Base-by-base conservation (phyloP, 176 grass and related monocot species). In the Oryza coarctata region DNA sequence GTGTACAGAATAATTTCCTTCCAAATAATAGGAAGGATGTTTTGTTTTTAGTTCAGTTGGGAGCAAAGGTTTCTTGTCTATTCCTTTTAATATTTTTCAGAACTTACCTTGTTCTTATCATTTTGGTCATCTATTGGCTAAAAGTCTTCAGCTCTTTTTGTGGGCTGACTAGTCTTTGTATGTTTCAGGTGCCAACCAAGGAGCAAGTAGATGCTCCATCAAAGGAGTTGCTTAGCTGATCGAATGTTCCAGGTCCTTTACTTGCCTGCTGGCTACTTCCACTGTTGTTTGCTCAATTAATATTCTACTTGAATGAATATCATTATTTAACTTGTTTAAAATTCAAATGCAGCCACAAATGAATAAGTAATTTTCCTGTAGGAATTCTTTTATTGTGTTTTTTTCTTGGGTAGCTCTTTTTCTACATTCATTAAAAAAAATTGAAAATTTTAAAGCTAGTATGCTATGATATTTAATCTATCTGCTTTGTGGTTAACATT, bases 161-260 rank as follows among this genome's bases (percentile, higher is more conserved):
- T 77, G 70, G 12, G 12, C 32, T 74, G 25, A 65, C n/a, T 55
- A 18, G 0, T 73, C 71, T 38, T 61, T 74, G 6, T 81, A 85
- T 87, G 70, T 73, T 72, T 65, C 33, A 98, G 93, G 90, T 93
- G 20, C 96, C 96, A 86, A 98, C 79, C 85, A 91, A 95, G 80
- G 90, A 98, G 75, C 96, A 98, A 95, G 89, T 88, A 40, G 75
- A 87, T 86, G 82, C 88, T 52, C 64, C 95, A 76, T 94, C 96
- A 55, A 82, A 89, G 68, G 93, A 98, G 36, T 70, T 98, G 79
- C 45, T 71, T 76, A 86, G 11, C 76, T 92, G 96, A 40, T 94
- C 90, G 40, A 95, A 74, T 86, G 76, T 95, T 60, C 92, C 93
- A 95, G 93, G 93, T 98, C 74, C 26, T 31, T 71, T 74, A 55